These are phyloP conservation scores for Geotrichum fermentans DNA, from an alignment of 1,139 yeast genomes.

Conservation along the genomic window DNA sequence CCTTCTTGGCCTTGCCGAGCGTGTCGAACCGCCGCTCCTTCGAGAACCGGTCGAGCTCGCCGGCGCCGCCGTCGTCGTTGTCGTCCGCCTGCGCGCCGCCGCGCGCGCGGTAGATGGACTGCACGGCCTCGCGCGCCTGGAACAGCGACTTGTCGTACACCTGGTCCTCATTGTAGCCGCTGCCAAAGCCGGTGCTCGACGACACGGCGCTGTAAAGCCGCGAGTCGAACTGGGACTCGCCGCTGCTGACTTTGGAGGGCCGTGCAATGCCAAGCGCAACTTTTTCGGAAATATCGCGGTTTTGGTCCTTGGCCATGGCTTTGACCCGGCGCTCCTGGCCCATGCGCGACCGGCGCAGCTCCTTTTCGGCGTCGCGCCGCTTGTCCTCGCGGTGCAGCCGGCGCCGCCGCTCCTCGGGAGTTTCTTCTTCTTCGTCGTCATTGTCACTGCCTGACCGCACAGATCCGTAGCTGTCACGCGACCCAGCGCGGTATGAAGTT, in stretches of 20 bases:
- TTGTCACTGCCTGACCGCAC: no score
- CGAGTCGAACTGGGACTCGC: slow-evolving; percentile 51
- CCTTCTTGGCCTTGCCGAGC: slow-evolving; percentile 31
- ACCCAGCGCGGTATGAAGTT: neutral
- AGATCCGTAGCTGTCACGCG: neutral
- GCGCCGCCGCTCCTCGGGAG: slow-evolving; percentile 36
- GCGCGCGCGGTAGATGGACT: slow-evolving; percentile 44
- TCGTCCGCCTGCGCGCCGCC: slow-evolving; percentile 26
- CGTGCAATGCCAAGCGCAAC: slow-evolving; percentile 51
- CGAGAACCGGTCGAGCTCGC: slow-evolving; percentile 33
- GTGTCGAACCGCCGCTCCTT: slow-evolving; percentile 39
- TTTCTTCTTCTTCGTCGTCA: slow-evolving; percentile 16
- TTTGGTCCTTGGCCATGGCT: slow-evolving; percentile 43
- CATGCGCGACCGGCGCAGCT: slow-evolving; percentile 43
- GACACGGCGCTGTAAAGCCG: slow-evolving; percentile 49
- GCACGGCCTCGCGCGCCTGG: slow-evolving; percentile 47
- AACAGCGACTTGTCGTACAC: slow-evolving; percentile 56
- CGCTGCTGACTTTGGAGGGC: slow-evolving; percentile 32
- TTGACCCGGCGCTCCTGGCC: slow-evolving; percentile 45
- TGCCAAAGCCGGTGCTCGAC: slow-evolving; percentile 32
- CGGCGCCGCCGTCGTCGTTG: slow-evolving; percentile 31
- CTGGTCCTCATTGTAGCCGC: slow-evolving; percentile 45
- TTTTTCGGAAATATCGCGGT: slow-evolving; percentile 52
- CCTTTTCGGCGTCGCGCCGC: slow-evolving; percentile 45
- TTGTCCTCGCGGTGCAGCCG: slow-evolving; percentile 44